A percentile compares a stretch with the other conserved stretches of the same genome.
Evolutionary conservation across 169 alveolate species (phyloP).

Genomic region (Cryptosporidium andersoni): DNA sequence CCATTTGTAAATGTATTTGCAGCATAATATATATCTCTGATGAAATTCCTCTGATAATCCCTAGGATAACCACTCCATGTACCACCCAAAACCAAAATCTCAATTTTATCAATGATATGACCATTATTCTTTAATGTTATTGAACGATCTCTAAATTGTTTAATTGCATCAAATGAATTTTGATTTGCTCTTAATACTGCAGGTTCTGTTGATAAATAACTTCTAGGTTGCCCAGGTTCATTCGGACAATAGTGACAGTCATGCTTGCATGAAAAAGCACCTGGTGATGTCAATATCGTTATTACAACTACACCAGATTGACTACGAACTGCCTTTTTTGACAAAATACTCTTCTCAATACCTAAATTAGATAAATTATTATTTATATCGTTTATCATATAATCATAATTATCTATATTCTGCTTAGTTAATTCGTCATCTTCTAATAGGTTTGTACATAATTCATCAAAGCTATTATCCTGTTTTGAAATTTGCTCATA

Average conservation of each 20-base stretch:
- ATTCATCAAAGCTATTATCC: constrained; percentile 13
- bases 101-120: constrained; percentile 91
- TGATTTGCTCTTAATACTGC: constrained; percentile 94
- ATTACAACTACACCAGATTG: constrained; percentile 91
- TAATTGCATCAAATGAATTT: constrained; percentile 88
- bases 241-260: constrained; percentile 93
- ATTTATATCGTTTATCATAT: neutral
- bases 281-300: constrained; percentile 93
- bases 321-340: constrained; percentile 84
- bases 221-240: constrained; percentile 95
- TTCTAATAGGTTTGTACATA: neutral
- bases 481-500: constrained; percentile 72
- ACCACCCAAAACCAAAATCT: constrained; percentile 92
- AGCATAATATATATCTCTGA: constrained; percentile 92
- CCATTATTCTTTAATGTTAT: constrained; percentile 90
- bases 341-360: constrained; percentile 41
- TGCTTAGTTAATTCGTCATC: constrained; percentile 12
- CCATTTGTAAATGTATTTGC: constrained; percentile 87
- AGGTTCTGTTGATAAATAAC: constrained; percentile 94
- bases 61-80: constrained; percentile 93
- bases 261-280: constrained; percentile 89
- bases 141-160: constrained; percentile 91
- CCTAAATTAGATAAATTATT: neutral
- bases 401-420: neutral
- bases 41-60: constrained; percentile 87